These are phyloP conservation scores for Sporisorium exsertum DNA, from an alignment of 1,284 basidiomycete genomes.

Conservation along the genomic window DNA sequence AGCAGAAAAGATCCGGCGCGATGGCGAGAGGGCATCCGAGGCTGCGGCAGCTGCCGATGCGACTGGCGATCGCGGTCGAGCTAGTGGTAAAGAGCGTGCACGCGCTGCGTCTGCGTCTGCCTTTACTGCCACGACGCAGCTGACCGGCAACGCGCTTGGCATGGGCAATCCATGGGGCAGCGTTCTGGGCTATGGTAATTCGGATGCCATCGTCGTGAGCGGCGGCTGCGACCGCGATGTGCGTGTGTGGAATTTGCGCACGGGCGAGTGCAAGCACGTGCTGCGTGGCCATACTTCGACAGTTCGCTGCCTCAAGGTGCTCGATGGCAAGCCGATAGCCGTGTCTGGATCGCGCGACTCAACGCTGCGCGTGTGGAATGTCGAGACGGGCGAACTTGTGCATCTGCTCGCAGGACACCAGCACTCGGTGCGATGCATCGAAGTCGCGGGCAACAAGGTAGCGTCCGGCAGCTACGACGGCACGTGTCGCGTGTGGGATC, in stretches of 20 bases:
- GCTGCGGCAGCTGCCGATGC: not conserved
- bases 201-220: conserved; percentile 81
- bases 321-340: conserved; percentile 87
- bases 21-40: conserved; percentile 21
- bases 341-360: conserved; percentile 84
- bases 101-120: conserved; percentile 13
- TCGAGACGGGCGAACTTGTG: conserved; percentile 80
- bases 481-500: conserved; percentile 72
- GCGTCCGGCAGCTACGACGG: conserved; percentile 92
- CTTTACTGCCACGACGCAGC: conserved; percentile 5
- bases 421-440: conserved; percentile 86
- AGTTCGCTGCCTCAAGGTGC: conserved; percentile 87
- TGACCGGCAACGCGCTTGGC: conserved; percentile 41
- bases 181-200: conserved; percentile 77
- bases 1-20: conserved; percentile 34
- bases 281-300: conserved; percentile 89
- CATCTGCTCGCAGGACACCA: conserved; percentile 83
- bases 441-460: conserved; percentile 82
- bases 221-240: conserved; percentile 91
- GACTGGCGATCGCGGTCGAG: not conserved
- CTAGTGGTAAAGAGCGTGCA: not conserved
- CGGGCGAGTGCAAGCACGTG: conserved; percentile 83
- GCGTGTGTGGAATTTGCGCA: conserved; percentile 88
- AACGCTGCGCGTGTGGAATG: conserved; percentile 91
- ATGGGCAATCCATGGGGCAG: conserved; percentile 59